Conservation (phyloP, 495 filamentous ascomycete genomes). For the Aspergillus conjunctus region DNA sequence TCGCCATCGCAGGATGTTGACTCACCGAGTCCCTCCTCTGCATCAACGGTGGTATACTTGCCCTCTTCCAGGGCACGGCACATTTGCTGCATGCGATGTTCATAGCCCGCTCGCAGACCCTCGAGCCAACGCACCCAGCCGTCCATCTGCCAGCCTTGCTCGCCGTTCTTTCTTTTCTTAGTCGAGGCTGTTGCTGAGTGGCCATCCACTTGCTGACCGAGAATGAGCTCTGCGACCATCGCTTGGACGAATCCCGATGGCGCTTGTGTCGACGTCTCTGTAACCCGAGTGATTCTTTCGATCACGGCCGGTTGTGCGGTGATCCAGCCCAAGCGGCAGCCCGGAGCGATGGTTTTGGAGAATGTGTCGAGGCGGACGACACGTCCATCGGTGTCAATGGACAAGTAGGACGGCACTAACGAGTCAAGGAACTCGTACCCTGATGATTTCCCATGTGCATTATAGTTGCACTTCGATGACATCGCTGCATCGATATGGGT, state of each 20-base stretch:
- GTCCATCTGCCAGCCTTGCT: constrained; percentile 71
- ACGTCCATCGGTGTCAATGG: constrained; percentile 80
- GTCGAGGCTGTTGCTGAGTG: constrained; percentile 26
- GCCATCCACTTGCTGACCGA: constrained; percentile 59
- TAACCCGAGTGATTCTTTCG: constrained; percentile 72
- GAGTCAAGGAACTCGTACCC: constrained; percentile 81
- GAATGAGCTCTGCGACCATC: constrained; percentile 74
- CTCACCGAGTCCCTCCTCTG: constrained; percentile 33
- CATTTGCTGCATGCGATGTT: constrained; percentile 79
- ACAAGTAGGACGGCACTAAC: constrained; percentile 75
- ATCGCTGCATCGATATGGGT: constrained; percentile 19
- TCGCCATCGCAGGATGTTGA: constrained; percentile 35
- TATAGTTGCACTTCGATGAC: constrained; percentile 41
- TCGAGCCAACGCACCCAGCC: constrained; percentile 91
- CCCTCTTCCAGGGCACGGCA: constrained; percentile 66
- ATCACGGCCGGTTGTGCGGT: constrained; percentile 77
- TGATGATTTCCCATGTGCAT: constrained; percentile 55
- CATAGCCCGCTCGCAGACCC: constrained; percentile 78
- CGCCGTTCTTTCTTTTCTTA: constrained; percentile 28
- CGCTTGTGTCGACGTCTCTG: constrained; percentile 74
- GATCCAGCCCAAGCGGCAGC: constrained; percentile 75
- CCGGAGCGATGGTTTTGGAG: constrained; percentile 79
- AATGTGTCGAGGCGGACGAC: constrained; percentile 85
- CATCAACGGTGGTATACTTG: constrained; percentile 53
- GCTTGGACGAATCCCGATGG: constrained; percentile 87